Evolutionary conservation across 768 basidiomycete species (phyloP).

Genomic region (Gelatoporia subvermispora): DNA sequence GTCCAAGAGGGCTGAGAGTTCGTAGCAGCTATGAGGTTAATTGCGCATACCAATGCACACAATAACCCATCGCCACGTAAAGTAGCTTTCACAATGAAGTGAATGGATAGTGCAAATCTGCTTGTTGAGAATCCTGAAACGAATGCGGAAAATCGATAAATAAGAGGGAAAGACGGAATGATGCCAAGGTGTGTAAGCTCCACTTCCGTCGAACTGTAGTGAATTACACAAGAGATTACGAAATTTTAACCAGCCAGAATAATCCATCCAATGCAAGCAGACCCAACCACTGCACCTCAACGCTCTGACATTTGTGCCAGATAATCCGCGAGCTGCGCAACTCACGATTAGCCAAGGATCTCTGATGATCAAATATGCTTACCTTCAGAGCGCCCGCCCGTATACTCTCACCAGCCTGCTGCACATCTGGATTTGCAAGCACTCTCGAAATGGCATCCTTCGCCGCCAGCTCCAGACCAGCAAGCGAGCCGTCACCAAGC

Average conservation of each 20-base stretch:
- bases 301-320: slow-evolving; percentile 21
- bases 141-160: background rate
- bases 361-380: slow-evolving; percentile 16
- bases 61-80: too few relatives aligned
- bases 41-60: too few relatives aligned
- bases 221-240: too few relatives aligned
- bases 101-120: too few relatives aligned
- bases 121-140: too few relatives aligned
- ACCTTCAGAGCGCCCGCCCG: slow-evolving; percentile 82
- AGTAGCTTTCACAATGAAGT: too few relatives aligned
- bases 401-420: slow-evolving; percentile 77
- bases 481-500: slow-evolving; percentile 43
- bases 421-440: slow-evolving; percentile 82
- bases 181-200: too few relatives aligned
- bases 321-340: slow-evolving; percentile 45
- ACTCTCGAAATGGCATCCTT: slow-evolving; percentile 72
- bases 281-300: background rate
- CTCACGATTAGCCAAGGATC: slow-evolving; percentile 1
- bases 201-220: too few relatives aligned
- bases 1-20: too few relatives aligned
- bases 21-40: too few relatives aligned
- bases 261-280: too few relatives aligned
- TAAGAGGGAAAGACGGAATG: slow-evolving; percentile 3
- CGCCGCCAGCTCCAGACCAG: slow-evolving; percentile 58
- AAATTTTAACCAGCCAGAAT: too few relatives aligned